Base-by-base conservation (phyloP, 2,329 filamentous ascomycete species). In the Pseudogymnoascus sp. region DNA sequence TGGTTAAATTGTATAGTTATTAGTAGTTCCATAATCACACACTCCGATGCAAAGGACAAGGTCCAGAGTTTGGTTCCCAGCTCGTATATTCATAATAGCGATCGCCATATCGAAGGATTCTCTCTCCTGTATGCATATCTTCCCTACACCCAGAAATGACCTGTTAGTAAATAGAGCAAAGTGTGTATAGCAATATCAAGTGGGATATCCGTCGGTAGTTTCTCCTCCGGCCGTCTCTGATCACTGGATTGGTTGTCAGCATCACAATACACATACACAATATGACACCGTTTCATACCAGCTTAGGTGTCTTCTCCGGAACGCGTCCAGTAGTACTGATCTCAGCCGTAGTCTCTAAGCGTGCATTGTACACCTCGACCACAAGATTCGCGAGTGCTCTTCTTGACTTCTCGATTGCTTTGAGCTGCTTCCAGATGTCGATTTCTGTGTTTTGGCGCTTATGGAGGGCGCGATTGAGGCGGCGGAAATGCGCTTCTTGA, bases 401-500 rank as follows among this genome's bases (percentile, higher is more conserved):
- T 39, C 57, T 36, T 30, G 37, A 37, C 37, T 25, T 39, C 57
- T 58, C 57, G 11, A 58, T 7, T 16, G 20, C 37, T 28, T 39
- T 36, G 35, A 58, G 35, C 18, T 37, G 37, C 35, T 58, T 58
- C 57, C 57, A 58, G 11, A 58, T 58, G n/a, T 37, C 35, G n/a
- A 58, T 37, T 58, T 58, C 57, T 28, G 8, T 12, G 4, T 6
- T 16, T 58, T 58, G 57, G 57, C 57, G 57, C 20, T 16, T 37
- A 28, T 58, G 57, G 11, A 58, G 57, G 37, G 22, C 18, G 6
- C 38, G 16, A 7, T 39, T 37, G n/a, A 58, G 57, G 14, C 37
- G 18, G n/a, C 9, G 8, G 7, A 58, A 25, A 14, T 58, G 57
- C 2, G 12, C 57, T 30, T 58, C n/a, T 6, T 38, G 57, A 9